These are phyloP conservation scores for Trametes sanguinea DNA, from an alignment of 768 basidiomycete genomes.

Conservation along the genomic window DNA sequence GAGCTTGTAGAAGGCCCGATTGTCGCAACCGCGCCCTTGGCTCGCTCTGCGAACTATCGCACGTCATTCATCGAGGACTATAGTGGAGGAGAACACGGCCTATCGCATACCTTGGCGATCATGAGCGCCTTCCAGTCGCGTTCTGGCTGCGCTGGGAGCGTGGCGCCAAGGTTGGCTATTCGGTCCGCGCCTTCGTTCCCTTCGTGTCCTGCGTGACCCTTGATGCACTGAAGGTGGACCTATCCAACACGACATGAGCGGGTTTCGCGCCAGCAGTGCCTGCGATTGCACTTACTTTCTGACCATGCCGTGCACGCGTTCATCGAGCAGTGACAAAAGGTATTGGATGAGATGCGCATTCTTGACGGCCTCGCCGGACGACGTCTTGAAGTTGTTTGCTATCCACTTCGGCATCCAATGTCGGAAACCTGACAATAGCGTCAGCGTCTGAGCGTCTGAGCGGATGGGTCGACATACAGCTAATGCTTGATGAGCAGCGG, in stretches of 20 bases:
- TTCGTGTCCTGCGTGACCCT: constrained; percentile 71
- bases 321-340: constrained; percentile 59
- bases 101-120: neutral
- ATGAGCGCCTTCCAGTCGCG: constrained; percentile 54
- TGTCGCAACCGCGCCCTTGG: too few species aligned
- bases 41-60: too few species aligned
- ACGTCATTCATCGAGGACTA: too few species aligned
- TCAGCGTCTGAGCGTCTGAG: neutral
- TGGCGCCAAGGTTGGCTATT: constrained; percentile 63
- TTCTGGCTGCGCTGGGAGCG: constrained; percentile 44
- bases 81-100: too few species aligned
- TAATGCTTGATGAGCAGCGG: constrained; percentile 76
- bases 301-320: constrained; percentile 49
- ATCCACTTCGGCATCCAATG: constrained; percentile 74
- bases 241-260: neutral
- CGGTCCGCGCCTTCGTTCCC: constrained; percentile 90
- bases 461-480: constrained; percentile 49
- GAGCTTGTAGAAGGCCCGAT: too few species aligned
- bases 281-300: constrained; percentile 43
- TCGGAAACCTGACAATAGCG: constrained; percentile 53
- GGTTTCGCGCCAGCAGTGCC: neutral
- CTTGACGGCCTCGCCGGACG: constrained; percentile 60
- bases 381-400: constrained; percentile 49
- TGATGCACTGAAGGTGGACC: constrained; percentile 63
- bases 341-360: constrained; percentile 75